These are phyloP conservation scores for Capsicum chinense DNA, from an alignment of 257 asterid genomes.

Conservation along the genomic window DNA sequence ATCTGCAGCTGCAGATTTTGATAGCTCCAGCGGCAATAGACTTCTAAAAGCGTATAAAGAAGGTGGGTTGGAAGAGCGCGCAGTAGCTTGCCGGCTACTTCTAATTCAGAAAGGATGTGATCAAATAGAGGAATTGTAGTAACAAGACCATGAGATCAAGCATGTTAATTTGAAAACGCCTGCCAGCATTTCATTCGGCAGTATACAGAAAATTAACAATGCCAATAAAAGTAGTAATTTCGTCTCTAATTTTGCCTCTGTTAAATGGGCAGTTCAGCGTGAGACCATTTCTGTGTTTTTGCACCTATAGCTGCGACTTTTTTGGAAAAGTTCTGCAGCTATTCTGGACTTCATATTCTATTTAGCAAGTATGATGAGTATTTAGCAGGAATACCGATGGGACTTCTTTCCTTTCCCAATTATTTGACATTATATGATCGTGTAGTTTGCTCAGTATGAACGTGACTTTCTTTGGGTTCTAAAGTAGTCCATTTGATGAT, in stretches of 20 bases:
- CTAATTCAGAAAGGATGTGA: slow-evolving; percentile 60
- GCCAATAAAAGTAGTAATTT: background rate
- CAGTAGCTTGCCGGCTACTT: slow-evolving; percentile 46
- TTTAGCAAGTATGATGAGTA: background rate
- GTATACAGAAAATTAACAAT: background rate
- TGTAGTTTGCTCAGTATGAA: background rate
- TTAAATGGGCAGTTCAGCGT: background rate
- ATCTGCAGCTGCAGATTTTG: slow-evolving; percentile 63
- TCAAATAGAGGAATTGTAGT: slow-evolving; percentile 33
- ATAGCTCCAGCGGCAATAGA: slow-evolving; percentile 55
- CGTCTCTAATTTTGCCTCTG: background rate
- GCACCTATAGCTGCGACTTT: background rate
- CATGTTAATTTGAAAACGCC: background rate
- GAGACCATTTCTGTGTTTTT: background rate
- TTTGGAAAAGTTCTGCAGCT: background rate
- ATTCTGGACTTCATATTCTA: background rate
- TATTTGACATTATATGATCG: background rate
- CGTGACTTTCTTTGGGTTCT: background rate
- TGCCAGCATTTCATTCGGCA: slow-evolving; percentile 7
- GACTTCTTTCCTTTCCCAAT: background rate
- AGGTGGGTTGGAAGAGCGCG: slow-evolving; percentile 57
- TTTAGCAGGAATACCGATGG: background rate
- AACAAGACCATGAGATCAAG: slow-evolving; percentile 4
- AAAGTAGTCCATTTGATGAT: background rate
- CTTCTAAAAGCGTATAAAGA: slow-evolving; percentile 57